A percentile compares a stretch with the other conserved stretches of the same genome.
These are phyloP conservation scores for Scheffersomyces titani DNA, from an alignment of 1,139 yeast genomes.

Conservation along the genomic window DNA sequence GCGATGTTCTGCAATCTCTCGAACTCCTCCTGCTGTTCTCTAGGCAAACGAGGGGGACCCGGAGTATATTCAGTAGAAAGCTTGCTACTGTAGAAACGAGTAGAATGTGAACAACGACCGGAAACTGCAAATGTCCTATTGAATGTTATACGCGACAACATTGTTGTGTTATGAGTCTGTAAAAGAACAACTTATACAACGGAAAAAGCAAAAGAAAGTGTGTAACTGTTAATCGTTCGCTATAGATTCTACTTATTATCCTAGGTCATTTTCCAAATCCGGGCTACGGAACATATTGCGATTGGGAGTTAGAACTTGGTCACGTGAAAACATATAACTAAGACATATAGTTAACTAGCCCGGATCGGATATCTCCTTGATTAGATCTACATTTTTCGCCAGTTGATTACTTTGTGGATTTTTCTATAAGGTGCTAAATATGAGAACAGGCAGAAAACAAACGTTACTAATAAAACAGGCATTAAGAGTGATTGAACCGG, in stretches of 20 bases:
- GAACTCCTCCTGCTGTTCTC: slow-evolving; percentile 90
- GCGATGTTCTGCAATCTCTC: slow-evolving; percentile 83
- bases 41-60: slow-evolving; percentile 82
- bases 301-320: not conserved
- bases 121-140: not conserved
- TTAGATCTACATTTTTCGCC: not conserved
- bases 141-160: not conserved
- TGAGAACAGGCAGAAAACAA: not conserved
- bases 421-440: not conserved
- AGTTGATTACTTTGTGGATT: not conserved
- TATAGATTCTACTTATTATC: too few species aligned
- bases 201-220: not conserved
- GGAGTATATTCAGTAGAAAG: slow-evolving; percentile 45
- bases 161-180: not conserved
- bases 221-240: not conserved
- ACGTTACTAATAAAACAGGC: not conserved
- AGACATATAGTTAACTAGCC: too few species aligned
- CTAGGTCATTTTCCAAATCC: not conserved
- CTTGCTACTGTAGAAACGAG: slow-evolving; percentile 20
- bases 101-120: not conserved
- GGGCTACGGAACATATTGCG: not conserved
- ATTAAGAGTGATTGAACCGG: not conserved
- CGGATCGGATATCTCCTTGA: not conserved
- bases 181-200: not conserved
- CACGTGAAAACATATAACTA: too few species aligned